These are phyloP conservation scores for Eimeria brunetti DNA, from an alignment of 169 alveolate genomes.

Conservation along the genomic window DNA sequence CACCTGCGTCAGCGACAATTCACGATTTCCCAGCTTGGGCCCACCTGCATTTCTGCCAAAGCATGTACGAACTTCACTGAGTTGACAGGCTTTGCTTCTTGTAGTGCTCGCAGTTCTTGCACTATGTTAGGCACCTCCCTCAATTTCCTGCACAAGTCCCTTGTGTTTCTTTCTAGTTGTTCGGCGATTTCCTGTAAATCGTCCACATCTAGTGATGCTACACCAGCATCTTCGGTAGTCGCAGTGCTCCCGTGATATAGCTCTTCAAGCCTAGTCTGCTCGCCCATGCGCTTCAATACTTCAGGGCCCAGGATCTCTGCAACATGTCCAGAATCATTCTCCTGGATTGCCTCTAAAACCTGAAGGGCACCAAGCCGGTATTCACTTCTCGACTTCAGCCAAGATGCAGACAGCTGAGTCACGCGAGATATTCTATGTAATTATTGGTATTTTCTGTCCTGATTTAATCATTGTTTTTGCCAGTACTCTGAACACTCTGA, in stretches of 20 bases:
- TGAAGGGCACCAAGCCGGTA: not conserved
- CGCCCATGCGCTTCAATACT: conserved; percentile 31
- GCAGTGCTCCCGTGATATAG: conserved; percentile 57
- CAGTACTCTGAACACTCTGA: not conserved
- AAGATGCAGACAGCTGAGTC: not conserved
- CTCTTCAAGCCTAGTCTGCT: conserved; percentile 77
- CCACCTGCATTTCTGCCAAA: conserved; percentile 80
- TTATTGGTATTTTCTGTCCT: not conserved
- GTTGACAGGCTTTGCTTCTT: conserved; percentile 66
- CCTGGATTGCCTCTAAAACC: conserved; percentile 76
- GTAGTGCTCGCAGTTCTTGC: conserved; percentile 71
- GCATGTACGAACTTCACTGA: conserved; percentile 64
- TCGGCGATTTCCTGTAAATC: conserved; percentile 74
- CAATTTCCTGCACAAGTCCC: conserved; percentile 74
- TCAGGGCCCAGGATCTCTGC: conserved; percentile 75
- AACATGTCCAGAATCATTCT: conserved; percentile 65
- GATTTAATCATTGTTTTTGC: too few species aligned
- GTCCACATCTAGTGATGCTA: conserved; percentile 51
- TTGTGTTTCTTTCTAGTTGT: conserved; percentile 68
- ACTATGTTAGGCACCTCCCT: conserved; percentile 73
- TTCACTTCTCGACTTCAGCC: too few species aligned
- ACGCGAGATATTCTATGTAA: not conserved
- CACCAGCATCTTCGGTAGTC: conserved; percentile 48
- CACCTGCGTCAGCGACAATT: not conserved
- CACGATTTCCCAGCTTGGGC: not conserved